Evolutionary conservation across 1,139 yeast genomes (phyloP).

Genomic region (Geotrichum reessii): DNA sequence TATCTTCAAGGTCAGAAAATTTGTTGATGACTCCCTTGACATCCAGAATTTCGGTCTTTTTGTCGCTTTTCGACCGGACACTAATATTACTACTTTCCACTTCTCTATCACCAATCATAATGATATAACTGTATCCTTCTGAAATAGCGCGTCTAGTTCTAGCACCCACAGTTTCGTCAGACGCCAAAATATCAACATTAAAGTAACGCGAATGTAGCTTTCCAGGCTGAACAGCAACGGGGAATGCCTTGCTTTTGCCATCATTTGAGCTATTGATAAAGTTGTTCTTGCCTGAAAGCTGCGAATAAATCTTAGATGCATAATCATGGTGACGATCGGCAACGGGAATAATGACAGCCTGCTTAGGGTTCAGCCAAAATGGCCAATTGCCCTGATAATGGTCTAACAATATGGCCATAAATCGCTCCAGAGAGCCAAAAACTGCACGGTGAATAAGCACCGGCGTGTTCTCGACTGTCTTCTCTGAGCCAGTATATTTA

Average conservation of each 20-base stretch:
- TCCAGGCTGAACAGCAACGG: slow-evolving; percentile 17
- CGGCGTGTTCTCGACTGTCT: slow-evolving; percentile 44
- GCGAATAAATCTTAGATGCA: slow-evolving; percentile 48
- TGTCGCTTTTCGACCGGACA: slow-evolving; percentile 56
- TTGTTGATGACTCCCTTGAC: slow-evolving; percentile 28
- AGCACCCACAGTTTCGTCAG: slow-evolving; percentile 73
- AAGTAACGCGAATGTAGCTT: slow-evolving; percentile 55
- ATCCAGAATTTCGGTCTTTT: slow-evolving; percentile 37
- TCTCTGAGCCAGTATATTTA: slow-evolving; percentile 41
- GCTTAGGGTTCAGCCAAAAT: slow-evolving; percentile 95
- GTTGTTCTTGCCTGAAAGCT: slow-evolving; percentile 43
- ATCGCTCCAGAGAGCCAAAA: slow-evolving; percentile 89
- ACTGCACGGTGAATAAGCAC: slow-evolving; percentile 94
- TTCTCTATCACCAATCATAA: slow-evolving; percentile 86
- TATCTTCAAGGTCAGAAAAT: slow-evolving; percentile 30
- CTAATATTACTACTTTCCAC: slow-evolving; percentile 56
- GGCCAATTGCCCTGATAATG: slow-evolving; percentile 97
- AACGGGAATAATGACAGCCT: slow-evolving; percentile 80
- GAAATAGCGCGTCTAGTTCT: slow-evolving; percentile 72
- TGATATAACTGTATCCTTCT: slow-evolving; percentile 72
- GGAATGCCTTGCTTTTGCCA: neutral
- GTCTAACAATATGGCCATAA: slow-evolving; percentile 83
- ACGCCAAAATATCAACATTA: slow-evolving; percentile 66
- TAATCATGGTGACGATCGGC: slow-evolving; percentile 50
- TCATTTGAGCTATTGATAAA: neutral